Conservation (phyloP, 805 yeast species). For the Ogataea allantospora region DNA sequence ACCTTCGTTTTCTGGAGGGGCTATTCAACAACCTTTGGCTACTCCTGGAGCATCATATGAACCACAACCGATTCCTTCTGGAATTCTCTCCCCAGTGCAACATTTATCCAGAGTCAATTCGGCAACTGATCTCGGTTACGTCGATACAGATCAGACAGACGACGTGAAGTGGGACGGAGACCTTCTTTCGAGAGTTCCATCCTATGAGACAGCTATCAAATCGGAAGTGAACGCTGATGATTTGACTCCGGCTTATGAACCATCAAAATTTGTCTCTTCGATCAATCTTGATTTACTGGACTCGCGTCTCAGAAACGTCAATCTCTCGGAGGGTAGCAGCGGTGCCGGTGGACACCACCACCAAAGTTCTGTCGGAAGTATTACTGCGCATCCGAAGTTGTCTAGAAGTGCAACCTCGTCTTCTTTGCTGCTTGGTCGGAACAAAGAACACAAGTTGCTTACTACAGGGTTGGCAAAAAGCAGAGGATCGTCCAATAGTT, state of each 20-base stretch:
- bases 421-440: constrained; percentile 11
- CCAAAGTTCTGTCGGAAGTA: constrained; percentile 1
- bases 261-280: constrained; percentile 44
- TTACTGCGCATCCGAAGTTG: constrained; percentile 10
- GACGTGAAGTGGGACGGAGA: constrained; percentile 21
- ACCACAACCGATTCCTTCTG: constrained; percentile 32
- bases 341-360: constrained; percentile 1
- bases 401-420: constrained; percentile 16
- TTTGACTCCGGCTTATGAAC: constrained; percentile 72
- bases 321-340: constrained; percentile 13
- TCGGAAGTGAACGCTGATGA: constrained; percentile 46
- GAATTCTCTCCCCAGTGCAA: constrained; percentile 51
- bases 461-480: constrained; percentile 30
- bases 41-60: constrained; percentile 12
- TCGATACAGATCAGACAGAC: constrained; percentile 12
- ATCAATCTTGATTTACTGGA: constrained; percentile 33
- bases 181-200: constrained; percentile 64
- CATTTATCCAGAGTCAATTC: constrained; percentile 63
- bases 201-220: constrained; percentile 76
- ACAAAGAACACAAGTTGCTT: constrained; percentile 19
- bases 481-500: constrained; percentile 31
- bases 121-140: constrained; percentile 27
- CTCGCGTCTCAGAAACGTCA: constrained; percentile 28
- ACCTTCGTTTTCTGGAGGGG: constrained; percentile 24
- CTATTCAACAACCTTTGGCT: constrained; percentile 10